Conservation (phyloP, 2,329 filamentous ascomycete species). For the Thermothelomyces thermophilus region DNA sequence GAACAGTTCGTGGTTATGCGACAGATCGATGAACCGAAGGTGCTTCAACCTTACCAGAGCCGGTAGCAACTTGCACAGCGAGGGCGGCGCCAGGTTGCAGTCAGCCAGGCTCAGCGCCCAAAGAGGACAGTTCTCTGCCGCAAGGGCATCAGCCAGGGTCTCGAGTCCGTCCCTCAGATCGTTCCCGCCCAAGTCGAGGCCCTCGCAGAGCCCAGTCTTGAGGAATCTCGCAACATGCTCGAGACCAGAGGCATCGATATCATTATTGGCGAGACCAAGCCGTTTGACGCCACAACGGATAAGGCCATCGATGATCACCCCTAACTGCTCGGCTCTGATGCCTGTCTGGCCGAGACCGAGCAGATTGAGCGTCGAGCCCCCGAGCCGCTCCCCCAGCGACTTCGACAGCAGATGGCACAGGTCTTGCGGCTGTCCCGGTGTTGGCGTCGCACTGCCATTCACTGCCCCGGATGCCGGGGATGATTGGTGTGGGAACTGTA, state of each 20-base stretch:
- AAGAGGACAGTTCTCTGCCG: slow-evolving; percentile 49
- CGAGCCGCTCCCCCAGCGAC: slow-evolving; percentile 69
- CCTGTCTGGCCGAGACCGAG: slow-evolving; percentile 76
- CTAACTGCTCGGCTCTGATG: slow-evolving; percentile 63
- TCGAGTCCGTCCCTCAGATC: slow-evolving; percentile 54
- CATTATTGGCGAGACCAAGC: slow-evolving; percentile 77
- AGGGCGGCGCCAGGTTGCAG: slow-evolving; percentile 69
- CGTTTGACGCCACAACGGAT: slow-evolving; percentile 69
- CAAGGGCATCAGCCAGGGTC: slow-evolving; percentile 45
- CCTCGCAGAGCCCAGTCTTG: slow-evolving; percentile 70
- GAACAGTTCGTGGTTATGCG: slow-evolving; percentile 80
- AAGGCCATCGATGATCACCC: slow-evolving; percentile 74
- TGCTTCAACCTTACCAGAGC: slow-evolving; percentile 61
- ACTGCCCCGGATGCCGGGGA: slow-evolving; percentile 4
- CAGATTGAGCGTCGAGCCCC: slow-evolving; percentile 70
- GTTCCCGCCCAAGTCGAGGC: slow-evolving; percentile 84
- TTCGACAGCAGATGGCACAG: slow-evolving; percentile 63
- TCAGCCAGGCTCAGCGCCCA: slow-evolving; percentile 82
- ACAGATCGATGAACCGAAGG: slow-evolving; percentile 86
- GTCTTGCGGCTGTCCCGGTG: slow-evolving; percentile 34
- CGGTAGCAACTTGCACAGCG: slow-evolving; percentile 69
- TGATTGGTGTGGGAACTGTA: slow-evolving; percentile 58
- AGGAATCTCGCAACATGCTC: slow-evolving; percentile 72
- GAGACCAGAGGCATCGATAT: slow-evolving; percentile 66
- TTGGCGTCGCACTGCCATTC: slow-evolving; percentile 3